Evolutionary conservation across 306 rosid genomes (phyloP), one percentile per base, ranked within the genome.

Genomic region (Prunus fruticosa): DNA sequence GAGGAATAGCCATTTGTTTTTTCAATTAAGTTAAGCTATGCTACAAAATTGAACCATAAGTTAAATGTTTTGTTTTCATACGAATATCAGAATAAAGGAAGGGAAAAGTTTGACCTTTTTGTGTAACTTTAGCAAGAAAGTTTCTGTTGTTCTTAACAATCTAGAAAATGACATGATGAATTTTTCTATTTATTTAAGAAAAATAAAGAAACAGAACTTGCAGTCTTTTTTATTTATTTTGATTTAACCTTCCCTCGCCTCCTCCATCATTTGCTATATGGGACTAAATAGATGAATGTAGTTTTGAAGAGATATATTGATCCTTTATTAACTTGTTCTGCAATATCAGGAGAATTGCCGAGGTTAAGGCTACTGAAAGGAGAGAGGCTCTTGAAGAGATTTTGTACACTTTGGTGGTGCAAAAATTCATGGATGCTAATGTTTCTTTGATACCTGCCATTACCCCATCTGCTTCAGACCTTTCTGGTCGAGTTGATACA

Each of bases 391-490:
- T 93, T 71, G 97, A 91, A 81, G 98, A 91, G 80, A 93, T 93
- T 70, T 74, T 93, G 73, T 93, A 91, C 67, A 84, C 98, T 10
- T 53, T 93, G 85, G 93, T 93, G 57, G 96, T 93, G 74, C 93
- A 91, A 84, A 93, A 88, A 75, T 93, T 93, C 80, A 84, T 93
- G 93, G 98, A 93, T 76, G 97, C 96, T 5, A 61, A 88, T 70
- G 46, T 93, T 77, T 87, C 96, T 78, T 65, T 93, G 79, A 66
- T 85, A 49, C 91, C 98, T 20, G 73, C 97, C 57, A 69, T 91
- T 62, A 54, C 73, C 68, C 85, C 89, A 0, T 27, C 80, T 64
- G 51, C 82, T 18, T 54, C 80, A 1, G 83, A 88, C 68, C 72
- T 78, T 60, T 84, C 96, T 64, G 89, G 87, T 69, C 88, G 52